Base-by-base conservation (phyloP, 2,329 filamentous ascomycete genomes). In the Lanzia echinophila region DNA sequence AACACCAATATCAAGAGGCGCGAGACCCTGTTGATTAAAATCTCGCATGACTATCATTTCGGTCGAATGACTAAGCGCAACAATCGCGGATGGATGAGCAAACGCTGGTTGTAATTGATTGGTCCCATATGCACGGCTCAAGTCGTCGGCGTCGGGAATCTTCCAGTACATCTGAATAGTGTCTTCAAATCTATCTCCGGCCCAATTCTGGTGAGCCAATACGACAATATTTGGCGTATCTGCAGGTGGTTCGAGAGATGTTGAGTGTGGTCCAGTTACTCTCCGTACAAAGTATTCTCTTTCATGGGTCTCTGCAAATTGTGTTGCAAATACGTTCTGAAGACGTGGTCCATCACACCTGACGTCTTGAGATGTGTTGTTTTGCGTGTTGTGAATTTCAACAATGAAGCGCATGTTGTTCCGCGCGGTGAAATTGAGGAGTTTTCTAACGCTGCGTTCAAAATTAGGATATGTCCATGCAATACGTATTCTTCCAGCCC, bases 31-130 rank as follows among this genome's bases (percentile, higher is more conserved):
- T 38, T n/a, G 17, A 8, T 11, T 15, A 33, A 41, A 13, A 19
- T 53, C 34, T 28, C 19, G 34, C 11, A 44, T 34, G 17, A 32
- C 41, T 8, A 28, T 28, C 24, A 28, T 28, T 8, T 28, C 24
- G 4, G 4, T 28, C 4, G 8, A 28, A 8, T 28, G 24, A 28
- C 24, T 4, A 31, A 53, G 28, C 3, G 34, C 50, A 33, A 41
- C 5, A 15, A 48, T 41, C 15, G 50, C 43, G 17, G 43, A 33
- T 15, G 32, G 13, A 17, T 48, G 41, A 13, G 32, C 19, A 28
- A 53, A 48, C 15, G 50, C 28, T n/a, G 43, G 43, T 36, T 64
- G 60, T n/a, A 57, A 32, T 19, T 60, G 57, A 50, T 64, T 64
- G 22, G 60, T 47, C 6, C 58, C 62, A 49, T 56, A 58, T 28